These are phyloP conservation scores for Waitea zeae DNA, from an alignment of 1,284 basidiomycete genomes.

Conservation along the genomic window DNA sequence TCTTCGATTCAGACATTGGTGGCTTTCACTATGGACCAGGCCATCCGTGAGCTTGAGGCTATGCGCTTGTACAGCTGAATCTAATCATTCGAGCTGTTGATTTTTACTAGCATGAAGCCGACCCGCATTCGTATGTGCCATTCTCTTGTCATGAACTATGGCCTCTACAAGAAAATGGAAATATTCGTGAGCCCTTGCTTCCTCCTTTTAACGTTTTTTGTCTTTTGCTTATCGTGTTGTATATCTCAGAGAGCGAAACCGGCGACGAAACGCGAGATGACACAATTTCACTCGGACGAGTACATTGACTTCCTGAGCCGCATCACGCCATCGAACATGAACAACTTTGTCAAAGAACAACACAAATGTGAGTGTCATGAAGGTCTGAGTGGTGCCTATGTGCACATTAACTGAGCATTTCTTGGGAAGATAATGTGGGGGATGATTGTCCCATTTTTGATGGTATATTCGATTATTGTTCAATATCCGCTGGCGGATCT, in stretches of 20 bases:
- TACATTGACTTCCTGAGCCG: slow-evolving; percentile 81
- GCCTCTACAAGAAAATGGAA: slow-evolving; percentile 93
- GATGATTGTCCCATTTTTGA: slow-evolving; percentile 99
- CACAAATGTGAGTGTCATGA: slow-evolving; percentile 63
- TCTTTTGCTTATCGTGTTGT: slow-evolving; percentile 1
- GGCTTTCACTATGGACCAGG: slow-evolving; percentile 98
- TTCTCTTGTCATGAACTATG: slow-evolving; percentile 99
- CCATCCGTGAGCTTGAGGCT: slow-evolving; percentile 40
- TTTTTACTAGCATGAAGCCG: slow-evolving; percentile 70
- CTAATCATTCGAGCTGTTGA: slow-evolving; percentile 1
- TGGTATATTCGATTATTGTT: slow-evolving; percentile 95
- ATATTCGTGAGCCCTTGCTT: slow-evolving; percentile 71
- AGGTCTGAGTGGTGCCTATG: background rate
- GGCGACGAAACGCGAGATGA: slow-evolving; percentile 96
- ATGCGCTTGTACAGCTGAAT: background rate
- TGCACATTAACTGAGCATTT: slow-evolving; percentile 1
- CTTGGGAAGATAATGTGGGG: slow-evolving; percentile 76
- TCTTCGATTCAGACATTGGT: slow-evolving; percentile 96
- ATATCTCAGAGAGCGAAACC: slow-evolving; percentile 81
- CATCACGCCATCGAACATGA: slow-evolving; percentile 77
- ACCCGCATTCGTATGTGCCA: slow-evolving; percentile 99
- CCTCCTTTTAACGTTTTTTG: too few species aligned
- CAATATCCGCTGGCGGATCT: slow-evolving; percentile 94
- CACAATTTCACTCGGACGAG: slow-evolving; percentile 89
- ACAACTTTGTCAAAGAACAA: slow-evolving; percentile 85